These are phyloP conservation scores for Hsuehochloa calcarea DNA, from an alignment of 176 grass and related monocot genomes.

Conservation along the genomic window DNA sequence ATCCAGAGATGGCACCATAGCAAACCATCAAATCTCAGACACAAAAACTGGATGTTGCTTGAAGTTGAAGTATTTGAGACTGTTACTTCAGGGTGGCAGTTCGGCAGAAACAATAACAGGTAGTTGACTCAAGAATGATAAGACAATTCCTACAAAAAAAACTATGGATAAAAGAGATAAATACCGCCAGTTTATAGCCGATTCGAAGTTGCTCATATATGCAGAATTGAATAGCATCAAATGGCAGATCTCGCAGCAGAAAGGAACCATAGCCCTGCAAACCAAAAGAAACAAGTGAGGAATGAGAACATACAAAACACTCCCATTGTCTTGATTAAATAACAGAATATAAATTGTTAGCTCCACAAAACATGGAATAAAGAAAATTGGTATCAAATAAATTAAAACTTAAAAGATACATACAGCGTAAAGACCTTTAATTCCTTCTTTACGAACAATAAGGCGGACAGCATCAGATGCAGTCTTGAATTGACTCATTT, in stretches of 20 bases:
- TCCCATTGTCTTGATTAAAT: background rate
- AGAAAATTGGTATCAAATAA: background rate
- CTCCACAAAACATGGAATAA: background rate
- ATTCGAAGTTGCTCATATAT: constrained; percentile 94
- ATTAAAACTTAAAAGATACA: constrained; percentile 10
- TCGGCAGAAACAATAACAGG: background rate
- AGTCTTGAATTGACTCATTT: constrained; percentile 62
- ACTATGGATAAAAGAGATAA: background rate
- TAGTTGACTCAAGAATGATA: background rate
- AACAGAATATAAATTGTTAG: background rate
- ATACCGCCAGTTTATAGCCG: constrained; percentile 79
- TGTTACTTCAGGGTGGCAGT: background rate
- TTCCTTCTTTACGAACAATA: constrained; percentile 59
- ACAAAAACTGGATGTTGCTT: background rate
- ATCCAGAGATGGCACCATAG: background rate
- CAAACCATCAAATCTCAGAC: background rate
- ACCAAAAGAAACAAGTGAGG: background rate
- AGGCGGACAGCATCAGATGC: constrained; percentile 59
- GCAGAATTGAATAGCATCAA: constrained; percentile 95
- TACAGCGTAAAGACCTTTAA: constrained; percentile 59
- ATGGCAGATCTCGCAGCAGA: constrained; percentile 75
- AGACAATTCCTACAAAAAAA: background rate
- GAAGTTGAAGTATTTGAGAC: background rate
- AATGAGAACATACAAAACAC: background rate
- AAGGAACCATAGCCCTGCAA: constrained; percentile 77